Percentiles rank a stretch among this genome's conserved stretches.
phyloP scores from a whole-genome alignment of 179 eudicot genomes.

The Gypsophila paniculata region DNA sequence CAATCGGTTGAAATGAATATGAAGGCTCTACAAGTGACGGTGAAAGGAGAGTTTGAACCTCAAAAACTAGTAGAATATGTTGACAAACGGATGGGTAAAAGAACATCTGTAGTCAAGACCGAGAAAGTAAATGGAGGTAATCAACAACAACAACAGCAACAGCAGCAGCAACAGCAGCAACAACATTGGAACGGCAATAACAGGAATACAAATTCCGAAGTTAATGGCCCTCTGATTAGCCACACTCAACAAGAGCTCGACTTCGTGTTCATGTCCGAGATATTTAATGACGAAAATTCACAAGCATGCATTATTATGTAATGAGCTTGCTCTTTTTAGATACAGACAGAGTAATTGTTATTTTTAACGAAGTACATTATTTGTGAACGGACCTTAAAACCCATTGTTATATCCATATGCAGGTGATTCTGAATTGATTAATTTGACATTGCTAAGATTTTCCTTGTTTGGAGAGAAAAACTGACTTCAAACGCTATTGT shows the following conservation, averaged over 20 bases:
- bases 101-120: slow-evolving; percentile 32
- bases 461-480: too few species aligned
- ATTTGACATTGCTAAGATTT: too few species aligned
- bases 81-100: slow-evolving; percentile 35
- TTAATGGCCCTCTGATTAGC: neutral
- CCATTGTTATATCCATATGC: too few species aligned
- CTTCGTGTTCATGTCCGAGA: slow-evolving; percentile 29
- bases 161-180: slow-evolving; percentile 10
- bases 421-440: too few species aligned
- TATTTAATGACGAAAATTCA: slow-evolving; percentile 57
- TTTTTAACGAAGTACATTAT: too few species aligned
- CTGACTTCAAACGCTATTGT: too few species aligned
- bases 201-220: neutral
- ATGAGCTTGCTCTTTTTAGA: neutral
- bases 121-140: slow-evolving; percentile 23
- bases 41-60: slow-evolving; percentile 50
- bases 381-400: too few species aligned
- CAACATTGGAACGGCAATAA: neutral
- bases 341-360: too few species aligned
- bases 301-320: slow-evolving; percentile 51
- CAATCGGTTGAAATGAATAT: slow-evolving; percentile 35
- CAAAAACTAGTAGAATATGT: slow-evolving; percentile 35
- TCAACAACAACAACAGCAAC: slow-evolving; percentile 1
- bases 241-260: slow-evolving; percentile 20
- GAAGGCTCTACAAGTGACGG: slow-evolving; percentile 35